Evolutionary conservation across 2,329 filamentous ascomycete species (phyloP), one percentile per base, ranked within the genome.

Genomic region (Sclerotinia sclerotiorum): DNA sequence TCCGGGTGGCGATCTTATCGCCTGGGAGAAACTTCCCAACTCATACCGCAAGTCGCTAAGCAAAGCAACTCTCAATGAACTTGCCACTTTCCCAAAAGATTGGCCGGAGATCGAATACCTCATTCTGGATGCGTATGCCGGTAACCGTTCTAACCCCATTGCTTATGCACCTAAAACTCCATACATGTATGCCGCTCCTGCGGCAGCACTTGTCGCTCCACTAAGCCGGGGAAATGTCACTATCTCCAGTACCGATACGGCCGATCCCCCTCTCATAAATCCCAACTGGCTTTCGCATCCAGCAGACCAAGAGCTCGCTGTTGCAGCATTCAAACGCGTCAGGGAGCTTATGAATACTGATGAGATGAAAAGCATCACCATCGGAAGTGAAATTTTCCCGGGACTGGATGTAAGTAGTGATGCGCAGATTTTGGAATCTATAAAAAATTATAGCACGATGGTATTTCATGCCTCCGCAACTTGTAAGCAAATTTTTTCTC

Each of bases 261-360:
- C 72, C 0, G 78, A 80, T 24, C 71, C 73, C 0, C 83, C 83
- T 0, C 11, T 69, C 15, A 70, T 80, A 15, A 78, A 83, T 70
- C 80, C 81, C 2, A 82, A 82, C 70, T 85, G 80, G 78, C 75
- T 85, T 0, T 75, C 74, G 2, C 75, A 80, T 17, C 77, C 78
- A 5, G 75, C 77, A 2, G 84, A 85, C 51, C 72, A 78, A 35
- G 80, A 83, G 27, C 72, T 84, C 3, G 80, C 79, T 3, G 70
- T 85, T 15, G 78, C 79, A 0, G 74, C 76, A 0, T 82, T 81
- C 69, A 80, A 78, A 64, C 80, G 84, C 3, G 72, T 78, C 0
- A 79, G 83, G 0, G 72, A 81, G 24, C 7, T 69, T 3, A 61
- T 57, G 21, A 58, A 17, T 27, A 66, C 64, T 3, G 15, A 35